Base-by-base conservation (phyloP, 2,329 filamentous ascomycete genomes). In the Westerdykella aurantiaca region DNA sequence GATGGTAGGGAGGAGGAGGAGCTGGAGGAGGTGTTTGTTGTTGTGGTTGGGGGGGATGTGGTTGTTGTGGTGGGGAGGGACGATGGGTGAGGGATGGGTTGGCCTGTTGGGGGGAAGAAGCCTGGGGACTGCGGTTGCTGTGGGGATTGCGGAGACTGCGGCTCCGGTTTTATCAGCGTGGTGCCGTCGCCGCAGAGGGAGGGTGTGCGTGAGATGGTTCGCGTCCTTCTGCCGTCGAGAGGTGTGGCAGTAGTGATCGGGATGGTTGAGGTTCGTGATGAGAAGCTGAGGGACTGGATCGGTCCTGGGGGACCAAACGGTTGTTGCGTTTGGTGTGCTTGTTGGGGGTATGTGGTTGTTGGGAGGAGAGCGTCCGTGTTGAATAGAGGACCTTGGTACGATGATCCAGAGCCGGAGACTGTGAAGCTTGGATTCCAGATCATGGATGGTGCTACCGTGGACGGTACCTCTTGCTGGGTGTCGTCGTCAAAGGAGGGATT, bases 151-250 rank as follows among this genome's bases (percentile, higher is more conserved):
- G 50, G 49, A 6, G 41, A 34, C 4, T 37, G 13, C 2, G 33
- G n/a, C 9, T 35, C 33, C n/a, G 34, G 35, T 9, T 16, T 38
- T 17, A 7, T 25, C 3, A 14, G 31, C 18, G 21, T 57, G 45
- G 42, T 44, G 55, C 17, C n/a, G 38, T 64, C 60, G 34, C 57
- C 60, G 48, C 60, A 62, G 39, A 63, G 55, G n/a, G 63, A 65
- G 13, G 63, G 60, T 5, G 60, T 61, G 39, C 55, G 56, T 18
- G 63, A 66, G 7, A 43, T 33, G 29, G 49, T 47, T 9, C 46
- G 37, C 4, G 50, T 53, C 17, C 39, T 35, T 35, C 51, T 55
- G 31, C 52, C 57, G 37, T 56, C 48, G 44, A 50, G 25, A 46
- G 40, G 39, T 55, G 48, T 38, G 51, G 46, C 33, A 48, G 33